Conservation (phyloP, 176 grass and related monocot genomes). For the Musa itinerans region DNA sequence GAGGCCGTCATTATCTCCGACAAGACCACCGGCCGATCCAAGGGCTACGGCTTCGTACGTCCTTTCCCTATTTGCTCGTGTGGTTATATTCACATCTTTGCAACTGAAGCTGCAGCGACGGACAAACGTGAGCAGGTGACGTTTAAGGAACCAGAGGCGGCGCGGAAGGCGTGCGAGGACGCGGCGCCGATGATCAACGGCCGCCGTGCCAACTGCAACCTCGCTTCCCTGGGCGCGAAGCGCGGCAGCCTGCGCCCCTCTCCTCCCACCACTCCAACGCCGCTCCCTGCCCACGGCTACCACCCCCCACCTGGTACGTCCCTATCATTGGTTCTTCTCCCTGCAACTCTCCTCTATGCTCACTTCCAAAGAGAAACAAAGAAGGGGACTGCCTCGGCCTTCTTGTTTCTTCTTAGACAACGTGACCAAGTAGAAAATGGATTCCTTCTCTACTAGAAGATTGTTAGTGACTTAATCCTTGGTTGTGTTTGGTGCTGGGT, state of each 20-base stretch:
- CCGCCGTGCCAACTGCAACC: constrained; percentile 95
- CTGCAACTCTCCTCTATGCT: not conserved
- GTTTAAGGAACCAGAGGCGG: constrained; percentile 87
- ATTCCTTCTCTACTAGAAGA: too few relatives aligned
- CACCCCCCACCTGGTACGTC: not conserved
- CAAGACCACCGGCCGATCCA: constrained; percentile 97
- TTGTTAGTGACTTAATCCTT: not conserved
- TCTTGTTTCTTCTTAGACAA: too few relatives aligned
- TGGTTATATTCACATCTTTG: not conserved
- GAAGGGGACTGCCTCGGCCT: too few relatives aligned
- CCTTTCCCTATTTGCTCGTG: not conserved
- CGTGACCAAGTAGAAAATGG: too few relatives aligned
- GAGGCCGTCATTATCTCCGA: constrained; percentile 98
- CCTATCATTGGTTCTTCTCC: too few relatives aligned
- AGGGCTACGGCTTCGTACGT: constrained; percentile 93
- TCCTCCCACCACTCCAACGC: constrained; percentile 49
- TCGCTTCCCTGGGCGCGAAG: constrained; percentile 94
- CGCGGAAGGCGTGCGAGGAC: constrained; percentile 91
- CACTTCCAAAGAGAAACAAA: not conserved
- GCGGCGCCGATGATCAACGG: constrained; percentile 78
- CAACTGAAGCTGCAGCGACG: too few relatives aligned
- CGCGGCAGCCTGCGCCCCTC: constrained; percentile 46
- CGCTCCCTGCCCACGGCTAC: constrained; percentile 22
- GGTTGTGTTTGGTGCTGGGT: not conserved
- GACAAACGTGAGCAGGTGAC: constrained; percentile 45